Evolutionary conservation across 805 yeast species (phyloP), one percentile per base, ranked within the genome.

Genomic region (Saturnispora hagleri): DNA sequence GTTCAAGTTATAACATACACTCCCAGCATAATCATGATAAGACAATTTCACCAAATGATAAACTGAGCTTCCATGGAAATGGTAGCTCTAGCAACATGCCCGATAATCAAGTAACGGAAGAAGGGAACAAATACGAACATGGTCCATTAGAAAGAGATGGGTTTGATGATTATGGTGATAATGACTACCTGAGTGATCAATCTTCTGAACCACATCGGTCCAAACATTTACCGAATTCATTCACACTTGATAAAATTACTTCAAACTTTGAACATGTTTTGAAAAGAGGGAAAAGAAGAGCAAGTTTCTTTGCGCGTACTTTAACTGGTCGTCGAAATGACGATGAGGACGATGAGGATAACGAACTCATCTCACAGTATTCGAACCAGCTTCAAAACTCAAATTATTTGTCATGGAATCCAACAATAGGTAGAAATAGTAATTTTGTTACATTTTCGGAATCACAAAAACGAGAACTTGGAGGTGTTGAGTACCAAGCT

Each of bases 401-500:
- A 0, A 80, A 78, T 53, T 93, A 90, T 60, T 70, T 91, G 24
- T 89, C 97, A 0, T 89, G 95, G 88, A 77, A 77, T 33, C 97
- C 98, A 2, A 86, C 93, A 0, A 77, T 93, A 35, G 98, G 97
- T 10, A 77, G 97, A 66, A 93, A 93, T 67, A 91, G 98, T 0
- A 84, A 90, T 0, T 93, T 93, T 72, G 85, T 89, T 2, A 85
- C 85, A 15, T 67, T 93, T 43, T 80, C 88, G 3, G 87, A 82
- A 36, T 82, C 77, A 24, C 98, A 93, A 65, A 89, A 88, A 61
- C 95, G 86, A 53, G 99, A 93, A 65, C 70, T 93, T 38, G 99
- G 99, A 38, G 99, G 99, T 47, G 97, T 93, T 15, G 99, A 93
- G 63, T 93, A 93, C 64, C 76, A 97, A 43, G 89, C 99, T 0